These are phyloP conservation scores for Periconia sp. DNA, from an alignment of 2,329 filamentous ascomycete genomes.

Conservation along the genomic window DNA sequence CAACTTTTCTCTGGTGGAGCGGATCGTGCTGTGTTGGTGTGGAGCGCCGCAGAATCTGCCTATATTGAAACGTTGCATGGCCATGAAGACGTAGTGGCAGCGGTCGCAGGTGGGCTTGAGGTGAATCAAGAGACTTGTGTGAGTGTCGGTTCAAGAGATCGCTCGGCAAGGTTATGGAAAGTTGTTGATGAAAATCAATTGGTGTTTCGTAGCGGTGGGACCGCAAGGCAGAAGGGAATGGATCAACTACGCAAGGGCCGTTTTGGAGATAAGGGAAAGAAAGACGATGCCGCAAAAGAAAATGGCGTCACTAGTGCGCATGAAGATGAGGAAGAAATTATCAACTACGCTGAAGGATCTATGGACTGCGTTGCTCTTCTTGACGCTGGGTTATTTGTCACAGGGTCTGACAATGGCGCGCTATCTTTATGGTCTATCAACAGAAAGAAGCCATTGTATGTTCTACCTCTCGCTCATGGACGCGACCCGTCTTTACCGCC, in stretches of 20 bases:
- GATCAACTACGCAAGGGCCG: conserved; percentile 39
- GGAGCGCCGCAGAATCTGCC: conserved; percentile 87
- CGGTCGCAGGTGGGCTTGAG: conserved; percentile 61
- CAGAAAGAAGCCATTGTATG: conserved; percentile 92
- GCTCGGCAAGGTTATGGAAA: conserved; percentile 93
- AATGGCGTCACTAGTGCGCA: conserved; percentile 36
- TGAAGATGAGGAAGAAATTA: conserved; percentile 45
- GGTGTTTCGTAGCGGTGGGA: conserved; percentile 84
- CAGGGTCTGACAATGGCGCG: conserved; percentile 87
- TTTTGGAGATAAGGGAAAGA: conserved; percentile 33
- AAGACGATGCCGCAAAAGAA: conserved; percentile 55
- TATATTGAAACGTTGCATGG: conserved; percentile 96
- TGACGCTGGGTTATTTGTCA: conserved; percentile 86
- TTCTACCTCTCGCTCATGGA: conserved; percentile 79
- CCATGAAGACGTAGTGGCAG: conserved; percentile 87
- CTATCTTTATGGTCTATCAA: conserved; percentile 84
- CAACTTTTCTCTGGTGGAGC: conserved; percentile 89
- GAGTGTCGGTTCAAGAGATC: conserved; percentile 85
- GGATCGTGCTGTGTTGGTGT: conserved; percentile 93
- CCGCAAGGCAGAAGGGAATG: conserved; percentile 41
- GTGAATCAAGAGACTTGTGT: conserved; percentile 86
- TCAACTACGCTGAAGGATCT: conserved; percentile 69
- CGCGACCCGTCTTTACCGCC: conserved; percentile 71
- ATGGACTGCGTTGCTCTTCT: conserved; percentile 92
- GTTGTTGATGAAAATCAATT: conserved; percentile 94